Base-by-base conservation (phyloP, 306 rosid species). In the Cotoneaster glaucophyllus region DNA sequence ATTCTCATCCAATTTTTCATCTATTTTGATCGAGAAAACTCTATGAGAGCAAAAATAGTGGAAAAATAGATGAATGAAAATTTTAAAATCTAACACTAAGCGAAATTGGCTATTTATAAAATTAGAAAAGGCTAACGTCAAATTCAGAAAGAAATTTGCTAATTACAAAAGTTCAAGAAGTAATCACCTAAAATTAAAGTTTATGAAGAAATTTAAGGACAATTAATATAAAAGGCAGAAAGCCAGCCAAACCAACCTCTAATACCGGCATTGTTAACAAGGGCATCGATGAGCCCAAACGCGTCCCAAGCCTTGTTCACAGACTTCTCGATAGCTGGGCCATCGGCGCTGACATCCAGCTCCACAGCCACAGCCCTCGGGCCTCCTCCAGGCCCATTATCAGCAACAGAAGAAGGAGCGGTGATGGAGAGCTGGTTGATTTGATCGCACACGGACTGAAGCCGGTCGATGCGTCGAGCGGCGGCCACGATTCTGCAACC, bases 231-330 rank as follows among this genome's bases (percentile, higher is more conserved):
- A 43, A 43, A 3, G 48, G 48, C 15, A 43, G 48, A 11, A 43
- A 43, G 15, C 48, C 14, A 41, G 45, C 45, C 45, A 41, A 61
- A 4, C 5, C 34, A 26, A 90, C 97, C 97, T 93, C 97, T 83
- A 1, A 93, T 1, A 57, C 98, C 98, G 3, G 98, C 98, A 61
- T 85, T 91, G 82, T 93, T 91, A 65, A 93, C 76, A 64, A 93
- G 76, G 28, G 91, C 94, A 43, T 93, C 93, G 24, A 93, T 75
- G 8, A 39, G 85, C 6, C 97, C 97, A 75, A 93, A 93, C 8
- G 93, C 87, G 11, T 88, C 85, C 96, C 97, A 93, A 9, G 97
- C 97, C 78, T 78, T 84, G 79, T 64, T 80, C 19, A 90, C 90
- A 32, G 88, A 84, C 43, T 65, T 64, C 21, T 88, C 85, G 15